Conservation (phyloP, 2,329 filamentous ascomycete species). For the Colletotrichum musae region DNA sequence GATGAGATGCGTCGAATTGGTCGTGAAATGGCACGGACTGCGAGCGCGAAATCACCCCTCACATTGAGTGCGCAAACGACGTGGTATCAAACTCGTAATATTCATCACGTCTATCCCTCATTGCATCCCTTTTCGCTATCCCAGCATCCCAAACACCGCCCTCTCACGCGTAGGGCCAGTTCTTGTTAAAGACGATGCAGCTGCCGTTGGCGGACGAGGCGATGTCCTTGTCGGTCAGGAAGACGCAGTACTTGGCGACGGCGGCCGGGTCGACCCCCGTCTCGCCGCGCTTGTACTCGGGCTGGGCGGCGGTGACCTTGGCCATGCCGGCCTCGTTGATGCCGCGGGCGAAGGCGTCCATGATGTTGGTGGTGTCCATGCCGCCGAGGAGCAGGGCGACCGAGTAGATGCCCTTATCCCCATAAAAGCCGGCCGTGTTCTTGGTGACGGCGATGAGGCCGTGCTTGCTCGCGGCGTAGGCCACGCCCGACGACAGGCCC, state of each 20-base stretch:
- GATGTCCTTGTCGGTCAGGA: constrained; percentile 53
- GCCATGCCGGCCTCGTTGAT: constrained; percentile 52
- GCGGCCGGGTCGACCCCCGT: constrained; percentile 50
- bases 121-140: not conserved
- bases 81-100: constrained; percentile 27
- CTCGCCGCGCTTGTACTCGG: constrained; percentile 48
- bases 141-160: not conserved
- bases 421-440: constrained; percentile 71
- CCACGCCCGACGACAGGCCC: constrained; percentile 53
- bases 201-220: constrained; percentile 51
- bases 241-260: constrained; percentile 57
- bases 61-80: not conserved
- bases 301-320: constrained; percentile 45
- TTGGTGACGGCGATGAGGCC: constrained; percentile 68
- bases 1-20: not conserved
- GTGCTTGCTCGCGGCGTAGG: constrained; percentile 69
- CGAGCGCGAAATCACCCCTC: not conserved
- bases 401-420: constrained; percentile 62
- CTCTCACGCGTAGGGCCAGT: constrained; percentile 52
- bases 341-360: constrained; percentile 55
- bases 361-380: constrained; percentile 40
- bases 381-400: constrained; percentile 38
- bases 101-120: not conserved
- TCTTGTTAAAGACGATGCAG: constrained; percentile 51
- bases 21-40: not conserved